A percentile compares a stretch with the other conserved stretches of the same genome.
Conservation (phyloP, 177 flowering plant genomes). For the Tripterygium wilfordii region DNA sequence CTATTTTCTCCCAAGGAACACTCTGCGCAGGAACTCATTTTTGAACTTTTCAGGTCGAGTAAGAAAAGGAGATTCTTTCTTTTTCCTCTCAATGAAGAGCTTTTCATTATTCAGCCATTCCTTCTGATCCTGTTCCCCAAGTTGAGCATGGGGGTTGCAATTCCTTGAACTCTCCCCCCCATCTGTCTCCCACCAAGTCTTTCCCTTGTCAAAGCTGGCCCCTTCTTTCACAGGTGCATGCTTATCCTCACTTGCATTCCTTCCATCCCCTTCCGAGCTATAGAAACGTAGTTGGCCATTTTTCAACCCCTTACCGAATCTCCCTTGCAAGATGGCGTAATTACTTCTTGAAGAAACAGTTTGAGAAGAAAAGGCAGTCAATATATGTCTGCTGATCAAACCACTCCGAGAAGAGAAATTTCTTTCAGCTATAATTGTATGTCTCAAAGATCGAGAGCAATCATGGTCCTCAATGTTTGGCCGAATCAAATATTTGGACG, state of each 20-base stretch:
- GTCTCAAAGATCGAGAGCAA: constrained; percentile 11
- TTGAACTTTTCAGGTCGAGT: constrained; percentile 66
- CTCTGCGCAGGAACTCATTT: constrained; percentile 70
- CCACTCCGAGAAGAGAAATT: constrained; percentile 6
- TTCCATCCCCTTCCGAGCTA: constrained; percentile 91
- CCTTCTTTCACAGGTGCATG: constrained; percentile 48
- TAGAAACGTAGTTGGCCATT: constrained; percentile 33
- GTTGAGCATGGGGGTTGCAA: constrained; percentile 67
- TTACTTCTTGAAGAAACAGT: constrained; percentile 7
- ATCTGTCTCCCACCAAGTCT: constrained; percentile 24
- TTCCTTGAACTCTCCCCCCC: constrained; percentile 19
- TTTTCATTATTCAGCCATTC: constrained; percentile 89
- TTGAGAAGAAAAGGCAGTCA: constrained; percentile 14
- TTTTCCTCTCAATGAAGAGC: constrained; percentile 64
- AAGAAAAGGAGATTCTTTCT: constrained; percentile 79
- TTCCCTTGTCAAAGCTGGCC: constrained; percentile 40
- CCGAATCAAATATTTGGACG: constrained; percentile 25
- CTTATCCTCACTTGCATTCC: constrained; percentile 68
- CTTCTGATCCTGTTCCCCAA: constrained; percentile 90
- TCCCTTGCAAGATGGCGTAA: constrained; percentile 8
- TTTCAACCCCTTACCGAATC: constrained; percentile 17
- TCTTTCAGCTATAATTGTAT: constrained; percentile 5
- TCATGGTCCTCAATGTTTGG: constrained; percentile 12
- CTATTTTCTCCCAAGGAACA: constrained; percentile 90
- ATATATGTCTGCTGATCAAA: constrained; percentile 23